phyloP scores from a whole-genome alignment of 2,329 filamentous ascomycete genomes.

The Talaromyces verruculosus region DNA sequence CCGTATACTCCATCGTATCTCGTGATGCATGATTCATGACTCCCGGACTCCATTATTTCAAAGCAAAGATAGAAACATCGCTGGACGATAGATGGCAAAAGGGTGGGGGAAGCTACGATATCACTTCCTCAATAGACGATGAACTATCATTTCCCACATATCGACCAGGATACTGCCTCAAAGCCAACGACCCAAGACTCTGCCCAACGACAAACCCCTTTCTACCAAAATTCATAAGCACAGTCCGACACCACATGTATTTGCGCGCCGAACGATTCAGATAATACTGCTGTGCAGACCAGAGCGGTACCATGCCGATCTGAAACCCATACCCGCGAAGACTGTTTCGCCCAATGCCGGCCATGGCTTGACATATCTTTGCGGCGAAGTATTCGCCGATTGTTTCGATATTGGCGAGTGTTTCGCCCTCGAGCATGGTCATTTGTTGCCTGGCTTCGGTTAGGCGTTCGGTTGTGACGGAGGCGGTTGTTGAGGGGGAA shows the following conservation, averaged over 20 bases:
- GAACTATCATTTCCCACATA: constrained; percentile 6
- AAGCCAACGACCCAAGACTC: constrained; percentile 10
- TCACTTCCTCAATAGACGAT: background rate
- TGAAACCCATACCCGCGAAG: constrained; percentile 21
- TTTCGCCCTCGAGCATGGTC: constrained; percentile 7
- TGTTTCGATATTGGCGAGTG: constrained; percentile 10
- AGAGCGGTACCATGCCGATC: constrained; percentile 20
- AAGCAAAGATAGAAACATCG: background rate
- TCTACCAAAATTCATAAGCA: constrained; percentile 22
- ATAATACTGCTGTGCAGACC: constrained; percentile 21
- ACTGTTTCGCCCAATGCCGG: constrained; percentile 18
- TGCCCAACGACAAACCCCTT: constrained; percentile 21
- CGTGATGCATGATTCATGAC: background rate
- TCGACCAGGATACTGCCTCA: constrained; percentile 20
- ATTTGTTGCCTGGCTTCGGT: constrained; percentile 7
- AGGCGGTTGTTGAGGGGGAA: constrained; percentile 3
- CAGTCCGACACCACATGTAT: constrained; percentile 21
- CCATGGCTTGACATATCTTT: constrained; percentile 22
- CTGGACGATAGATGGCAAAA: background rate
- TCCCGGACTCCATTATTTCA: background rate
- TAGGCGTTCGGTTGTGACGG: background rate
- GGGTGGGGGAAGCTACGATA: background rate
- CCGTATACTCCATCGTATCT: constrained; percentile 1
- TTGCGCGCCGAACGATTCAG: constrained; percentile 12
- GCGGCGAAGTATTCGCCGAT: constrained; percentile 20